A percentile compares a stretch with the other conserved stretches of the same genome.
These are phyloP conservation scores for Amphirosellinia nigrospora DNA, from an alignment of 495 filamentous ascomycete genomes.

Conservation along the genomic window DNA sequence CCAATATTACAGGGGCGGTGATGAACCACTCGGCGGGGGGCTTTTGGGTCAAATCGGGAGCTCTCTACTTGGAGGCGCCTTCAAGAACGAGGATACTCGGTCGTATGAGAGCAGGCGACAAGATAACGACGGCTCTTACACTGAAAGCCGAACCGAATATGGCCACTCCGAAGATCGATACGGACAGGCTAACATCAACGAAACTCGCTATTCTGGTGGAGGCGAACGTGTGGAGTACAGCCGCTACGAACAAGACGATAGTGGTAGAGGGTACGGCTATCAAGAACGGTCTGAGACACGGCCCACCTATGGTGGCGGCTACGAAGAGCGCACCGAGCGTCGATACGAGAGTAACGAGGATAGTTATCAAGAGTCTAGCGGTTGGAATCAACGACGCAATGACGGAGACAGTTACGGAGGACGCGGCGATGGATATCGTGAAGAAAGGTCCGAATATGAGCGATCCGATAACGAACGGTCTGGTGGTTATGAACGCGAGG, in stretches of 20 bases:
- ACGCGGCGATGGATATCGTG: slow-evolving; percentile 33
- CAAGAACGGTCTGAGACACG: slow-evolving; percentile 39
- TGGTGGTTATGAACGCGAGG: slow-evolving; percentile 17
- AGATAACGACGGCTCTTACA: slow-evolving; percentile 51
- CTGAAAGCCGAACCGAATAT: slow-evolving; percentile 50
- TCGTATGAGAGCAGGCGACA: slow-evolving; percentile 45
- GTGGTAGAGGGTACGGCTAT: slow-evolving; percentile 45
- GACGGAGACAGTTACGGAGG: slow-evolving; percentile 32
- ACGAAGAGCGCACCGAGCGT: slow-evolving; percentile 47
- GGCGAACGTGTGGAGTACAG: slow-evolving; percentile 53
- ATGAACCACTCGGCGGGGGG: slow-evolving; percentile 44
- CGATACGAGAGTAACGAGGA: slow-evolving; percentile 38
- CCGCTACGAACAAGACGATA: slow-evolving; percentile 48
- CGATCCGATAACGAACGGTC: slow-evolving; percentile 28
- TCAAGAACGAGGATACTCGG: slow-evolving; percentile 49
- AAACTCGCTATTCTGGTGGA: slow-evolving; percentile 51
- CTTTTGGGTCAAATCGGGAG: slow-evolving; percentile 52
- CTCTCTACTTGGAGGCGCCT: slow-evolving; percentile 54
- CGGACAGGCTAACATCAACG: slow-evolving; percentile 53
- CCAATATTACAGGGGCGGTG: slow-evolving; percentile 35
- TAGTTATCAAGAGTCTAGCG: slow-evolving; percentile 34
- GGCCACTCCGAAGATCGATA: slow-evolving; percentile 53
- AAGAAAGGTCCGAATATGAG: slow-evolving; percentile 22
- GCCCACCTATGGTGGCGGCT: slow-evolving; percentile 36
- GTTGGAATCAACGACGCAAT: slow-evolving; percentile 28